These are phyloP conservation scores for Musa troglodytarum DNA, from an alignment of 176 grass and related monocot genomes.

Conservation along the genomic window DNA sequence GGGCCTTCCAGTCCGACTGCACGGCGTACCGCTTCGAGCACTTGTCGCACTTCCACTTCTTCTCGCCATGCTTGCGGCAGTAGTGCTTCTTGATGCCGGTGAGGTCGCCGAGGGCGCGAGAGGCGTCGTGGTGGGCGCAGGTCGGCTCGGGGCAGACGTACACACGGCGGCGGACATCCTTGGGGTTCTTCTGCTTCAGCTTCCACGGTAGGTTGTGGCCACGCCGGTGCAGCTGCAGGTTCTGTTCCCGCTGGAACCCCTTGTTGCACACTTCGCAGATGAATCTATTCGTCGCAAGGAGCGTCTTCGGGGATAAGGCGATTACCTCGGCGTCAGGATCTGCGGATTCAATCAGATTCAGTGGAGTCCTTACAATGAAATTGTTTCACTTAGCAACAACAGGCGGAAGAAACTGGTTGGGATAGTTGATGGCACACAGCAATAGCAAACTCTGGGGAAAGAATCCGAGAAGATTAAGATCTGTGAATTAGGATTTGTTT, in stretches of 20 bases:
- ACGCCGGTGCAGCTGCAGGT: conserved; percentile 26
- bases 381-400: background rate
- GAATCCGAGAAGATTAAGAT: background rate
- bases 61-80: conserved; percentile 24
- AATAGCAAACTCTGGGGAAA: background rate
- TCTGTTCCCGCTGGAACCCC: conserved; percentile 27
- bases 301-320: conserved; percentile 10
- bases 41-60: conserved; percentile 27
- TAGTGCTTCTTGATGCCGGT: conserved; percentile 25
- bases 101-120: conserved; percentile 24
- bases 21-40: conserved; percentile 24
- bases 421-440: too few relatives aligned
- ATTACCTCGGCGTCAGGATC: conserved; percentile 23
- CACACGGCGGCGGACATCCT: conserved; percentile 16
- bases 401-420: background rate
- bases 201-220: conserved; percentile 30
- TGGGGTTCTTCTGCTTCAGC: conserved; percentile 26
- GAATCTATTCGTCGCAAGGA: conserved; percentile 16
- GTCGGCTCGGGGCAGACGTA: conserved; percentile 18
- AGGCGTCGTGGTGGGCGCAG: conserved; percentile 19
- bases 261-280: conserved; percentile 25
- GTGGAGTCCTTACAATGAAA: background rate
- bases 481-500: background rate
- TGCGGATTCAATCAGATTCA: background rate
- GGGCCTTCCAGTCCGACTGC: conserved; percentile 28